Percentiles rank a stretch among this genome's conserved stretches.
These are phyloP conservation scores for Madurella mycetomatis DNA, from an alignment of 2,329 filamentous ascomycete genomes.

Conservation along the genomic window DNA sequence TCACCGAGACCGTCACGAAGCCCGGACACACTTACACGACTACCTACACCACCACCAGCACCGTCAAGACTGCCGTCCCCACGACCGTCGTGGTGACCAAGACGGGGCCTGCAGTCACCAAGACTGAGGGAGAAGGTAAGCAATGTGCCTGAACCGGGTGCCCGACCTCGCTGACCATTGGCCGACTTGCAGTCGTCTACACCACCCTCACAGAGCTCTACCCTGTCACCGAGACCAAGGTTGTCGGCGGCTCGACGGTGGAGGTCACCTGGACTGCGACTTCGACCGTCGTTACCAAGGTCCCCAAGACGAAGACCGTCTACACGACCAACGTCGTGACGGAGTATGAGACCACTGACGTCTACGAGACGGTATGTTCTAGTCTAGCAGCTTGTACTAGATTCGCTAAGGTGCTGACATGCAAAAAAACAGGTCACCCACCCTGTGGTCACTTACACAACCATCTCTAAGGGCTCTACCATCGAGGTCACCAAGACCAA, in stretches of 20 bases:
- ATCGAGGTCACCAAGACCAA: constrained; percentile 40
- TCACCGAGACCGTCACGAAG: constrained; percentile 39
- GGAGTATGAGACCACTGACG: constrained; percentile 32
- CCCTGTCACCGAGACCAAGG: constrained; percentile 43
- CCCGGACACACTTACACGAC: constrained; percentile 37
- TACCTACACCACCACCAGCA: constrained; percentile 43
- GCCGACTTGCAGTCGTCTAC: constrained; percentile 32
- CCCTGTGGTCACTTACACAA: constrained; percentile 40
- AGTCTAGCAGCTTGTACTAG: too few species aligned
- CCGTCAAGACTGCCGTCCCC: constrained; percentile 32
- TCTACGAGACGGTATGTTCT: constrained; percentile 31
- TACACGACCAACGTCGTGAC: constrained; percentile 36
- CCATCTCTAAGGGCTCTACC: constrained; percentile 39
- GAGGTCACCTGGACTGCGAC: constrained; percentile 40
- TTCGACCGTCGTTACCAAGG: constrained; percentile 31
- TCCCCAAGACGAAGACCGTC: constrained; percentile 31
- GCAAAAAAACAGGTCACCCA: constrained; percentile 33
- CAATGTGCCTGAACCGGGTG: not conserved
- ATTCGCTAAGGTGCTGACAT: not conserved
- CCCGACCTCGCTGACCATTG: constrained; percentile 28
- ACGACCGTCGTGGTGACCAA: constrained; percentile 26
- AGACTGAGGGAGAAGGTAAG: constrained; percentile 23
- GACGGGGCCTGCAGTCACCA: constrained; percentile 18
- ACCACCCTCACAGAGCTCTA: constrained; percentile 42
- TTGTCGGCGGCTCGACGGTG: constrained; percentile 38